Conservation (phyloP, 352 stramenopile species). For the Blastocystis sp. region DNA sequence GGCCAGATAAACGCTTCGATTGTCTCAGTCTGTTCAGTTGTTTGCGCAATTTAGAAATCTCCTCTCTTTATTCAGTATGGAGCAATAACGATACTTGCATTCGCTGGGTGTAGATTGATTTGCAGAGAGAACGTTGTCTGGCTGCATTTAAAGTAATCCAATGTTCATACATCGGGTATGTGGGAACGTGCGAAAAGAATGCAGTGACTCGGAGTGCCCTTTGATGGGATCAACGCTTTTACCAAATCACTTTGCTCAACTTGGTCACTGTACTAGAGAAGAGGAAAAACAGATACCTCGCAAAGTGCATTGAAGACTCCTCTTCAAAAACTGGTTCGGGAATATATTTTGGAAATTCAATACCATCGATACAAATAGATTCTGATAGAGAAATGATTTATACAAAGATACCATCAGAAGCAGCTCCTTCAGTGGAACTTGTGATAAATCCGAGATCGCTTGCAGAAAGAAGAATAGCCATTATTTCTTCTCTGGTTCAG, state of each 20-base stretch:
- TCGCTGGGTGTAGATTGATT: not conserved
- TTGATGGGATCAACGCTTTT: slow-evolving; percentile 5
- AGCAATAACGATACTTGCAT: not conserved
- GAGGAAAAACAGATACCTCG: not conserved
- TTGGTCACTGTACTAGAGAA: not conserved
- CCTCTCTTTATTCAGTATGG: not conserved
- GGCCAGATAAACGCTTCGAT: too few relatives aligned
- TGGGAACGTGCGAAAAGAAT: not conserved
- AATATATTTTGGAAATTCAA: slow-evolving; percentile 12
- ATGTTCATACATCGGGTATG: not conserved
- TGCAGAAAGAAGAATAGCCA: not conserved
- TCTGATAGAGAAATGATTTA: not conserved
- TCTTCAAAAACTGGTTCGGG: not conserved
- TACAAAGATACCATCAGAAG: not conserved
- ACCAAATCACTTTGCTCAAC: not conserved
- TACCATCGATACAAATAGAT: not conserved
- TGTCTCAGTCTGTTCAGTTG: not conserved
- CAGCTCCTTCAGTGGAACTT: not conserved
- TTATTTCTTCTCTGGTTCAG: not conserved
- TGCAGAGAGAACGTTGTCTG: not conserved
- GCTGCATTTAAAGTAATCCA: not conserved
- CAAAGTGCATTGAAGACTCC: not conserved
- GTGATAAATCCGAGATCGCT: not conserved
- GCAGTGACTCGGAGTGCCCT: not conserved
- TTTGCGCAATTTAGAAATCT: not conserved